Percentiles rank a stretch among this genome's conserved stretches.
phyloP scores from a whole-genome alignment of 1,284 basidiomycete genomes.

The Mycosarcoma maydis region DNA sequence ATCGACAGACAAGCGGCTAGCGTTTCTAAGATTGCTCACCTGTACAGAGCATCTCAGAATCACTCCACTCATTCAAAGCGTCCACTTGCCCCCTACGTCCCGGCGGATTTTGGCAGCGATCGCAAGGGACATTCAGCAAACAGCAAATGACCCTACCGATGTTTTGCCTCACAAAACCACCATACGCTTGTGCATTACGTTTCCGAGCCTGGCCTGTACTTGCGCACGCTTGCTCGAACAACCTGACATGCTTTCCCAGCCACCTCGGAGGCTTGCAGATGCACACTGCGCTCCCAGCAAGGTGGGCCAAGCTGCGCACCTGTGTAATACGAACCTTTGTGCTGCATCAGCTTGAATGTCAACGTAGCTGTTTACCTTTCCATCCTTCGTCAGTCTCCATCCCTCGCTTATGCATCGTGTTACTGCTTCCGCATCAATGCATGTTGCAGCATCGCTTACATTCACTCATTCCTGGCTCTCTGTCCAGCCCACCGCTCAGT shows the following conservation, averaged over 20 bases:
- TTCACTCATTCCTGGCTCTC: conserved; percentile 8
- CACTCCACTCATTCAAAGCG: no score
- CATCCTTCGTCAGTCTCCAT: not conserved
- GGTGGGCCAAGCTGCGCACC: not conserved
- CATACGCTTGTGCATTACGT: no score
- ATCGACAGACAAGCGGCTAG: not conserved
- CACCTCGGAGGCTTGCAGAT: no score
- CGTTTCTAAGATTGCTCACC: not conserved
- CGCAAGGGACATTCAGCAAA: not conserved
- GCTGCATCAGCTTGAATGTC: conserved; percentile 19
- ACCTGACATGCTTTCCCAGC: no score
- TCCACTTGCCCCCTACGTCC: not conserved
- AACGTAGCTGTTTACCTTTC: not conserved
- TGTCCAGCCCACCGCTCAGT: not conserved
- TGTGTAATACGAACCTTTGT: conserved; percentile 14
- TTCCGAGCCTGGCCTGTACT: not conserved
- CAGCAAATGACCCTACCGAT: not conserved
- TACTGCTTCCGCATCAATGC: conserved; percentile 22
- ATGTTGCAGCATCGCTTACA: not conserved
- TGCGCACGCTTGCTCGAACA: not conserved
- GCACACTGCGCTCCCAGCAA: conserved; percentile 12
- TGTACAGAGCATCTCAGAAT: not conserved
- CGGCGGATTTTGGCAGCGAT: not conserved
- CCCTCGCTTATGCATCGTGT: conserved; percentile 20
- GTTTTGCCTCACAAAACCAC: not conserved